Conservation (phyloP, 306 rosid genomes). For the Cucurbita ficifolia region DNA sequence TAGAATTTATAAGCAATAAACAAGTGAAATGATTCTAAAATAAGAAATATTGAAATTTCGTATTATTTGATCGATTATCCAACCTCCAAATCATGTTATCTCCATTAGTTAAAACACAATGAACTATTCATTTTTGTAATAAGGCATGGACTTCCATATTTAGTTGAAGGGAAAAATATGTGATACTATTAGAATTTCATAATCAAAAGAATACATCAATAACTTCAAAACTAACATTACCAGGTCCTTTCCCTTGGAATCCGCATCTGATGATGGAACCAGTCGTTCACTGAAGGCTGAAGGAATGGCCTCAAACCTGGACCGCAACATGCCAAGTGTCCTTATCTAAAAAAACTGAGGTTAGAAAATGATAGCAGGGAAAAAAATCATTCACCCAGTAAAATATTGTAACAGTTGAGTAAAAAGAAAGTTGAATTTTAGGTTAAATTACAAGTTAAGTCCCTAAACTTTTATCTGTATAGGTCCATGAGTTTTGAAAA, state of each 20-base stretch:
- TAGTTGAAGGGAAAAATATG: neutral
- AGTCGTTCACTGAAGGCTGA: slow-evolving; percentile 54
- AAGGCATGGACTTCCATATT: neutral
- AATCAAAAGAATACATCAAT: neutral
- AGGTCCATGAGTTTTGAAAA: neutral
- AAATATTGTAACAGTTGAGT: neutral
- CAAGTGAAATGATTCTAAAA: neutral
- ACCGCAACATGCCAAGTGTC: slow-evolving; percentile 96
- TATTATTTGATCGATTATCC: neutral
- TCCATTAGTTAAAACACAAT: neutral
- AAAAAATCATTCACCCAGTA: neutral
- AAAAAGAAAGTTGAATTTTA: neutral
- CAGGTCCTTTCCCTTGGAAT: slow-evolving; percentile 11
- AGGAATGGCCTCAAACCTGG: slow-evolving; percentile 74
- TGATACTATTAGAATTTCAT: neutral
- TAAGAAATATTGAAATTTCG: neutral
- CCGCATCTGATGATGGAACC: slow-evolving; percentile 35
- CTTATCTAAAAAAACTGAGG: slow-evolving; percentile 57
- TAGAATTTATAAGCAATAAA: neutral
- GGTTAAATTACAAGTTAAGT: neutral
- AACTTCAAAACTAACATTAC: slow-evolving; percentile 14
- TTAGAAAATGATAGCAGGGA: slow-evolving; percentile 8
- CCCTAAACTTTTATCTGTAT: neutral
- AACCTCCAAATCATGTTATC: neutral
- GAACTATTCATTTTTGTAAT: neutral